Base-by-base conservation (phyloP, 306 rosid species). In the Gastrolobium bilobum region DNA sequence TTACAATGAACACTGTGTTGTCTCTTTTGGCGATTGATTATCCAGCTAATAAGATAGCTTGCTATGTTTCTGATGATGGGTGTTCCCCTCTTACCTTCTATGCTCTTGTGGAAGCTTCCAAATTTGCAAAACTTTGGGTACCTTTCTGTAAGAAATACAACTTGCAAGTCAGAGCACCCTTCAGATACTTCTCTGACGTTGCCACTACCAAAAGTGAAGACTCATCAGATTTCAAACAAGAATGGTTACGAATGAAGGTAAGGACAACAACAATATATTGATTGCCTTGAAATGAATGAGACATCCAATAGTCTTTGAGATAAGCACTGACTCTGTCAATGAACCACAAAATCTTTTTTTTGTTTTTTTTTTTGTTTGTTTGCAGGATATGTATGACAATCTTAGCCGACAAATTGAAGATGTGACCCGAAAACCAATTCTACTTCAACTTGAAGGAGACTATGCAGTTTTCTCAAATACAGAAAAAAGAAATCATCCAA, bases 11-110 rank as follows among this genome's bases (percentile, higher is more conserved):
- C 67, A 90, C 92, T 0, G 91, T 90, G 14, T 54, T 90, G 40
- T 90, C 95, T 10, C 50, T 90, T 8, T 37, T 90, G 52, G 91
- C 92, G 0, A 47, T 90, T 34, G 92, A 90, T 54, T 88, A 90
- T 15, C 95, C 92, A 2, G 29, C 86, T 35, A 26, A 85, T 63
- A 90, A 88, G 81, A 71, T 90, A 15, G 91, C 91, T 60, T 90
- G 92, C 77, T 88, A 88, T 68, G 88, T 90, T 2, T 87, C 92
- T 0, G 91, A 88, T 53, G 92, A 90, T 85, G 95, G 85, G 0
- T 88, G 88, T 38, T 88, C 95, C 8, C 85, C 86, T 46, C 46
- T 87, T 11, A 83, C 81, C 20, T 84, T 60, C 14, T 84, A 79
- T 60, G 86, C 90, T 4, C 91, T 91, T 59, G 31, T 58, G 2